phyloP scores from a whole-genome alignment of 352 stramenopile genomes.

The Thalassiosira gravida region DNA sequence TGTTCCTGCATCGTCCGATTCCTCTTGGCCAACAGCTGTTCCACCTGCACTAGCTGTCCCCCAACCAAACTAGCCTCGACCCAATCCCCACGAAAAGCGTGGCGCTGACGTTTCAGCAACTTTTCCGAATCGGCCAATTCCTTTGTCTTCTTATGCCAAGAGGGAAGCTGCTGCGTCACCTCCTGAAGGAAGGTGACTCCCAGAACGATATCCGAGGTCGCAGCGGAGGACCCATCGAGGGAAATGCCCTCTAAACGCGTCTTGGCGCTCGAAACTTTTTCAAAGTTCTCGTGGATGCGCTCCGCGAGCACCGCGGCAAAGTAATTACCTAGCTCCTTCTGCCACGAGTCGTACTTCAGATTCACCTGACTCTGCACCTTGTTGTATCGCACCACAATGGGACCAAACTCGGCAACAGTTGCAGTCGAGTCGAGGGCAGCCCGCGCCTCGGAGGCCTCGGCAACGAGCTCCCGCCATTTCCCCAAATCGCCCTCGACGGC shows the following conservation, averaged over 20 bases:
- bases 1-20: constrained; percentile 93
- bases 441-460: constrained; percentile 94
- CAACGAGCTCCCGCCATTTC: constrained; percentile 96
- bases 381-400: constrained; percentile 86
- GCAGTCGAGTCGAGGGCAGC: constrained; percentile 92
- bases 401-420: constrained; percentile 89
- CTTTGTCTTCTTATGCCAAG: constrained; percentile 85
- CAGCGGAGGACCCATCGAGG: constrained; percentile 89
- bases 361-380: constrained; percentile 90
- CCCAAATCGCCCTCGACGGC: constrained; percentile 92
- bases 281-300: constrained; percentile 89
- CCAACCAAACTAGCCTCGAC: constrained; percentile 94
- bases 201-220: constrained; percentile 94
- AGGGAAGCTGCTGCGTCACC: constrained; percentile 75
- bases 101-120: constrained; percentile 94
- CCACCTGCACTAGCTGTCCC: constrained; percentile 94
- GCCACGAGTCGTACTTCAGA: constrained; percentile 99
- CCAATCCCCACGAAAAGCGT: constrained; percentile 94
- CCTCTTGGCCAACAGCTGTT: constrained; percentile 86
- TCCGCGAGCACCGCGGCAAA: constrained; percentile 94
- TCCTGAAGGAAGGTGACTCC: constrained; percentile 88
- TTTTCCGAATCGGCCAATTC: constrained; percentile 93
- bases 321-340: constrained; percentile 95
- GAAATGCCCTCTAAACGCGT: constrained; percentile 92
- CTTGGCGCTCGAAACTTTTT: constrained; percentile 78